These are phyloP conservation scores for Fusarium haematococcum DNA, from an alignment of 2,329 filamentous ascomycete genomes.

Conservation along the genomic window DNA sequence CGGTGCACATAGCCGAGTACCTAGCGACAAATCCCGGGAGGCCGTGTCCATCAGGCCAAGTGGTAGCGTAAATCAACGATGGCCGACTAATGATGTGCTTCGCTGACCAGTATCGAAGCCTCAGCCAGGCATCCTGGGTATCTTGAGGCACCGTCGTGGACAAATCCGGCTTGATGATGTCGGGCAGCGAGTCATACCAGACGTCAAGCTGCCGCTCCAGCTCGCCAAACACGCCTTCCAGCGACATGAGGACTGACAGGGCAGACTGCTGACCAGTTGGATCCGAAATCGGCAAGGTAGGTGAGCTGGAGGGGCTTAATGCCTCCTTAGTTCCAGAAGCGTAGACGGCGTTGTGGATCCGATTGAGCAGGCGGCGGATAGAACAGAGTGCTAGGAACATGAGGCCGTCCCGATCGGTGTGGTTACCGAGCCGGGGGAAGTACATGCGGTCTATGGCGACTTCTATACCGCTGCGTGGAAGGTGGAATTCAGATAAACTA, in stretches of 20 bases:
- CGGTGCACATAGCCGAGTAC: conserved; percentile 1
- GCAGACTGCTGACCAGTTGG: too few relatives aligned
- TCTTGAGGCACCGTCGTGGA: conserved; percentile 7
- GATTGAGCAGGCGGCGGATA: conserved; percentile 38
- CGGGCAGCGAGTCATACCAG: conserved; percentile 41
- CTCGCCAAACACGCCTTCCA: conserved; percentile 35
- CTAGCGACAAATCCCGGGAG: not conserved
- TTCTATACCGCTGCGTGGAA: conserved; percentile 9
- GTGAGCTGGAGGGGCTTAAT: not conserved
- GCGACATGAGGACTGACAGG: conserved; percentile 26
- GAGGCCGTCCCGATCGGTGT: not conserved
- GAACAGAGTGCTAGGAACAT: conserved; percentile 35
- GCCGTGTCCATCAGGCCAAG: not conserved
- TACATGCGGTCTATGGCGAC: conserved; percentile 10
- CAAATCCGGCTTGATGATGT: conserved; percentile 40
- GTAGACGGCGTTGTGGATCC: conserved; percentile 40
- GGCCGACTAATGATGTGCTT: conserved; percentile 35
- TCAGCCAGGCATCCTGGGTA: conserved; percentile 24
- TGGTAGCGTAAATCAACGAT: conserved; percentile 32
- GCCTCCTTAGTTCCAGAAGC: too few relatives aligned
- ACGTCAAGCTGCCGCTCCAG: conserved; percentile 40
- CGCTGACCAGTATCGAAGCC: conserved; percentile 35
- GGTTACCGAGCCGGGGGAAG: not conserved
- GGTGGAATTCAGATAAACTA: conserved; percentile 5
- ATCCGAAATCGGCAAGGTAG: not conserved